Base-by-base conservation (phyloP, 2,329 filamentous ascomycete species). In the Pyricularia sp. region DNA sequence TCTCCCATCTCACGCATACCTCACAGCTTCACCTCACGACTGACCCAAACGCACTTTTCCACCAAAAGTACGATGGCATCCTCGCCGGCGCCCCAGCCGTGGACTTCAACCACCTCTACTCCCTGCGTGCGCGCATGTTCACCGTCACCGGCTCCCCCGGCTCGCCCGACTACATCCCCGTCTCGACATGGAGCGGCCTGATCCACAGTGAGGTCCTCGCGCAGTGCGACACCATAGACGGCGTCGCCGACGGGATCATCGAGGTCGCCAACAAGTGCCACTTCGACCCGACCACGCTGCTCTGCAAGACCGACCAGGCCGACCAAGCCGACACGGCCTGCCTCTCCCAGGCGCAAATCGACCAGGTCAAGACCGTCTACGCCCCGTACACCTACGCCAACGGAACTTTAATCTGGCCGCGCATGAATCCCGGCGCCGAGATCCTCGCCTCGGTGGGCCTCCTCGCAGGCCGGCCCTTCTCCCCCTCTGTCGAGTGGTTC, bases 51-150 rank as follows among this genome's bases (percentile, higher is more conserved):
- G 42, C 20, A 50, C n/a, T 6, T 50, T 4, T 6, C 42, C 2
- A 50, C 42, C 42, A 50, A 50, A 20, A 50, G 42, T 88, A 87
- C 67, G 85, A 89, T 67, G 86, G 86, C 25, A 81, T 87, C 26
- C 75, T 88, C 1, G 85, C 84, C 2, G 82, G 83, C 2, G 73
- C 74, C 20, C 78, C 79, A 4, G 84, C 84, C 10, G 71, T 79
- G 2, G 75, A 77, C 69, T 80, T 79, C 66, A 76, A 76, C 64
- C 72, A 74, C 33, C 72, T 80, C 1, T 75, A 76, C 61, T 76
- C 75, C 11, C 75, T 74, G 73, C 71, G 68, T 78, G 82, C 82
- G 81, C 80, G 81, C 80, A 81, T 72, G 59, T 81, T 81, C 73
- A 71, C 83, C 75, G 70, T 76, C 28, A 77, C 77, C 0, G 78